Conservation (phyloP, 495 filamentous ascomycete genomes). For the Penicillium angulare region DNA sequence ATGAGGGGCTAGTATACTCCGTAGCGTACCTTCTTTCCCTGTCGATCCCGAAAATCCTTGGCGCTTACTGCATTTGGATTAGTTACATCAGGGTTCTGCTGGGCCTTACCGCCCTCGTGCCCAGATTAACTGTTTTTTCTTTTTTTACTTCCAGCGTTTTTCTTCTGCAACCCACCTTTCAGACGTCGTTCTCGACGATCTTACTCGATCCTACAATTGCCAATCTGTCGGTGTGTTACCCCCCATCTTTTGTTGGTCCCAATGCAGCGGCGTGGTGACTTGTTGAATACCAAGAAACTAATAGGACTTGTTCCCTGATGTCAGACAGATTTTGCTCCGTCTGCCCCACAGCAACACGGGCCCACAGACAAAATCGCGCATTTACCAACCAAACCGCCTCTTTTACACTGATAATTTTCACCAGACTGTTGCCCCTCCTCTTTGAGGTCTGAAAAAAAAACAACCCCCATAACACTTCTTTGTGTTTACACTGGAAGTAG, state of each 20-base stretch:
- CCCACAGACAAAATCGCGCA: conserved; percentile 34
- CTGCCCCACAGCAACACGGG: conserved; percentile 25
- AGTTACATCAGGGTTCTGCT: conserved; percentile 18
- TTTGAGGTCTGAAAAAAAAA: conserved; percentile 14
- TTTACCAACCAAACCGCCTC: conserved; percentile 18
- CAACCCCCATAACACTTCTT: background rate
- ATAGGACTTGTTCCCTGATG: conserved; percentile 19
- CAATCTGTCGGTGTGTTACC: conserved; percentile 8
- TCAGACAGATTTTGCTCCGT: conserved; percentile 29
- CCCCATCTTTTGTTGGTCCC: background rate
- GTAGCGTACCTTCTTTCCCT: background rate
- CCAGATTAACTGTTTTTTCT: conserved; percentile 2
- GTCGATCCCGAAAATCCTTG: background rate
- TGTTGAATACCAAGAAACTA: conserved; percentile 2
- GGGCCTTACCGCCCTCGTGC: conserved; percentile 10
- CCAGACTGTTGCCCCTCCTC: conserved; percentile 11
- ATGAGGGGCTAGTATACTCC: too few relatives aligned
- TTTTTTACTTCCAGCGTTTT: background rate
- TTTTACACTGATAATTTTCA: conserved; percentile 23
- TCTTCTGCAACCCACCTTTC: conserved; percentile 3
- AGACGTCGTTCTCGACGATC: conserved; percentile 14
- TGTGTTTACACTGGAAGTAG: background rate
- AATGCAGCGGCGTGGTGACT: background rate
- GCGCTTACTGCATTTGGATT: conserved; percentile 6
- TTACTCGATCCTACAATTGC: background rate